Percentiles rank a stretch among this genome's conserved stretches.
Conservation (phyloP, 139 green algal species). For the Chlamydomonas eustigma region DNA sequence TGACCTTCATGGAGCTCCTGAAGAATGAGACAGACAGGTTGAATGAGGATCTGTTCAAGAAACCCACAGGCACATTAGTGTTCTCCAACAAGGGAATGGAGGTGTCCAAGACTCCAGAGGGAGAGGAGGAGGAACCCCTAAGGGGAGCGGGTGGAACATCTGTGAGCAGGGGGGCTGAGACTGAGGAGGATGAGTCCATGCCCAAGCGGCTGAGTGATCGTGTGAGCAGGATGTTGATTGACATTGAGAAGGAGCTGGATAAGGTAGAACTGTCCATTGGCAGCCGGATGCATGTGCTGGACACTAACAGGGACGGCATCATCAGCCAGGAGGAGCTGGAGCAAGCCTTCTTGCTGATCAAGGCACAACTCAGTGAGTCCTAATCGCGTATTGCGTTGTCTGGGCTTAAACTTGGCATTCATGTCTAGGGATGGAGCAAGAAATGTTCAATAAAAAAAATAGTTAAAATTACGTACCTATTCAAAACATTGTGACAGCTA, state of each 20-base stretch:
- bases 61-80: not conserved
- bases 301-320: constrained; percentile 68
- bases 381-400: not conserved
- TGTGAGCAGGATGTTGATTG: constrained; percentile 66
- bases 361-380: constrained; percentile 46
- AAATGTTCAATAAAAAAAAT: no score
- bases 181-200: constrained; percentile 25
- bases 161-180: constrained; percentile 25
- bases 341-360: constrained; percentile 61
- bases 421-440: no score
- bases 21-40: constrained; percentile 63
- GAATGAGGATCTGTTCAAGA: constrained; percentile 35
- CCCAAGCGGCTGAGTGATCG: constrained; percentile 54
- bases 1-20: constrained; percentile 81
- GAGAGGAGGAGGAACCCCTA: not conserved
- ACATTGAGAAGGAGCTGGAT: constrained; percentile 81
- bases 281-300: constrained; percentile 64
- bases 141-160: not conserved
- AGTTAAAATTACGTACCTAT: no score
- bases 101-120: not conserved
- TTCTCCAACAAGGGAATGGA: not conserved
- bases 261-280: constrained; percentile 55
- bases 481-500: no score
- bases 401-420: no score
- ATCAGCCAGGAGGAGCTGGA: constrained; percentile 60